Base-by-base conservation (phyloP, 2,329 filamentous ascomycete species). In the Paraphoma chrysanthemicola region DNA sequence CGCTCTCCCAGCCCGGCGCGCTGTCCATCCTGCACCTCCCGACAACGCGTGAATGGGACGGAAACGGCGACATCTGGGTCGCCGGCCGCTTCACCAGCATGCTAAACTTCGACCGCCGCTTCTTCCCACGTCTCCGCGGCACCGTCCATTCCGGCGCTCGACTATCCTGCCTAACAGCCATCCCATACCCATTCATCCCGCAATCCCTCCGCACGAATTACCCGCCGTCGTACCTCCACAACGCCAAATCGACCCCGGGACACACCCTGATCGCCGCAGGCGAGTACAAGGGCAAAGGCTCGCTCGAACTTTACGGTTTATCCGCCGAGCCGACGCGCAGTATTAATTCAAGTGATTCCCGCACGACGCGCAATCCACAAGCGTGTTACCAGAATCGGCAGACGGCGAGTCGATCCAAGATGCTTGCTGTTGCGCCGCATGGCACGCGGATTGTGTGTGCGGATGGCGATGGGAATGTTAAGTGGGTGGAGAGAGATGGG, bases 401-500 rank as follows among this genome's bases (percentile, higher is more conserved):
- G 72, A 94, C 90, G 4, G 90, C 91, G 0, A 90, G 91, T 1
- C 83, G 85, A 42, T 91, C 92, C 8, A 95, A 95, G 69, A 81
- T 98, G 1, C 82, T 98, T 11, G 92, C 90, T 0, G 90, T 95
- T 0, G 86, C 88, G 4, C 88, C 88, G 14, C 94, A 98, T 63
- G 94, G 94, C 4, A 90, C 89, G 7, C 85, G 90, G 4, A 84
- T 97, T 31, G 92, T 92, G 16, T 91, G 91, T 63, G 91, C 91
- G 2, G 94, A 98, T 69, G 90, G 90, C 0, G 87, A 92, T 23
- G 94, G 94, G 0, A 87, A 89, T 48, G 76, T 98, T 60, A 94
- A 92, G 73, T 98, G 94, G 93, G 87, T 96, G 44, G 94, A 98
- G 76, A 84, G 93, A 36, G 92, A 97, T 69, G 93, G 91, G 0